These are phyloP conservation scores for Chalciporus sphaerocephalus DNA, from an alignment of 768 basidiomycete genomes.

Conservation along the genomic window DNA sequence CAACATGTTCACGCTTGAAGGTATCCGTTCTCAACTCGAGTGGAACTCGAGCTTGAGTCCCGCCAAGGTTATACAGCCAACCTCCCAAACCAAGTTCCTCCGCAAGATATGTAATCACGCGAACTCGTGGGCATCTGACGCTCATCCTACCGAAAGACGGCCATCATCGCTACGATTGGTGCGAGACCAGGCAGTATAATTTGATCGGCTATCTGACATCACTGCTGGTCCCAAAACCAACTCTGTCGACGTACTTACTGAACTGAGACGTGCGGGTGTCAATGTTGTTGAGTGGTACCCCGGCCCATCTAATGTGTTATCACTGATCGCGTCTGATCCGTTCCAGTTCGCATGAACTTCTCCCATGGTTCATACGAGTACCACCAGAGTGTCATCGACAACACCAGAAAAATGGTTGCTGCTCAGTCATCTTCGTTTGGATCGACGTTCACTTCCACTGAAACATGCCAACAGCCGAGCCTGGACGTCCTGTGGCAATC, in stretches of 20 bases:
- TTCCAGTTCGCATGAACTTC: slow-evolving; percentile 98
- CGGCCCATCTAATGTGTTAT: background rate
- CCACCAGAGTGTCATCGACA: slow-evolving; percentile 98
- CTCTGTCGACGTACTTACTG: slow-evolving; percentile 78
- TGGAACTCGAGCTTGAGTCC: slow-evolving; percentile 87
- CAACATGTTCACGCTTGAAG: slow-evolving; percentile 52
- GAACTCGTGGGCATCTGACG: background rate
- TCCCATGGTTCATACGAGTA: slow-evolving; percentile 98
- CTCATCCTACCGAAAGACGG: slow-evolving; percentile 55
- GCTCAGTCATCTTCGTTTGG: slow-evolving; percentile 40
- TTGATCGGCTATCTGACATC: slow-evolving; percentile 5
- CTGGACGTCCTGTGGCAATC: slow-evolving; percentile 91
- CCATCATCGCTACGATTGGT: slow-evolving; percentile 99
- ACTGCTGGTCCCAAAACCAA: slow-evolving; percentile 88
- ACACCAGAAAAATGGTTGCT: slow-evolving; percentile 82
- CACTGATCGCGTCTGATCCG: slow-evolving; percentile 7
- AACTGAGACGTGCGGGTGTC: slow-evolving; percentile 87
- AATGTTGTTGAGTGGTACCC: slow-evolving; percentile 77
- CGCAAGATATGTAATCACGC: slow-evolving; percentile 68
- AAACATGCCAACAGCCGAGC: slow-evolving; percentile 38
- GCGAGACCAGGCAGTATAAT: slow-evolving; percentile 17
- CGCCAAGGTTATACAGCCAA: slow-evolving; percentile 62
- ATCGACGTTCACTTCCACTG: background rate
- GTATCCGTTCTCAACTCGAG: slow-evolving; percentile 79
- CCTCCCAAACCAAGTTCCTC: slow-evolving; percentile 75